Evolutionary conservation across 768 basidiomycete species (phyloP), one percentile per base, ranked within the genome.

Genomic region (Mycena galericulata): DNA sequence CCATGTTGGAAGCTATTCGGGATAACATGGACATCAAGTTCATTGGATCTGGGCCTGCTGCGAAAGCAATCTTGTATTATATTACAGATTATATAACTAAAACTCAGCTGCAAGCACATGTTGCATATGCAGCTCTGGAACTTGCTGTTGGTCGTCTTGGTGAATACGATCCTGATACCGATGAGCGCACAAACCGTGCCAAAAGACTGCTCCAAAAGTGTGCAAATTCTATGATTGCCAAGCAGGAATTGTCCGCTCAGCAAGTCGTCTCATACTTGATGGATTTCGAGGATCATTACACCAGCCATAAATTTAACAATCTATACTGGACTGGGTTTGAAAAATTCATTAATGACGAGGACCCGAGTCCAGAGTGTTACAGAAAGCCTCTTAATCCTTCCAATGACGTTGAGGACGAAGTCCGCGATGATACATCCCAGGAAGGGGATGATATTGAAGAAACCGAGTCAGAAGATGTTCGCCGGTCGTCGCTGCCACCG

Each of bases 1-100:
- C 34, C 34, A 36, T 36, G 34, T 7, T 36, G 8, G 34, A 36
- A 36, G 34, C 34, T 14, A 36, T 36, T 14, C 34, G 34, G 8
- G 14, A 36, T 36, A 36, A 36, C 14, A 36, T 36, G 34, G 34
- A 36, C 14, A 36, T 36, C 22, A 65, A 65, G 27, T 60, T 60
- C 20, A 60, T 60, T 6, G 74, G 73, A 0, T 80, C 76, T 0
- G 79, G 79, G 0, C 62, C 66, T 14, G 65, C 70, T 0, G 78
- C 77, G 0, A 81, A 79, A 57, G 80, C 77, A 0, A 46, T 79
- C 0, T 56, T 81, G 0, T 80, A 72, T 50, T 81, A 82, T 26
- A 72, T 80, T 0, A 81, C 77, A 0, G 81, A 82, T 40, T 81
- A 82, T 49, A 79, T 82, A 5, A 81, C 78, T 0, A 82, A 81